Evolutionary conservation across 2,329 filamentous ascomycete species (phyloP).

Genomic region (Gnomoniopsis sp.): DNA sequence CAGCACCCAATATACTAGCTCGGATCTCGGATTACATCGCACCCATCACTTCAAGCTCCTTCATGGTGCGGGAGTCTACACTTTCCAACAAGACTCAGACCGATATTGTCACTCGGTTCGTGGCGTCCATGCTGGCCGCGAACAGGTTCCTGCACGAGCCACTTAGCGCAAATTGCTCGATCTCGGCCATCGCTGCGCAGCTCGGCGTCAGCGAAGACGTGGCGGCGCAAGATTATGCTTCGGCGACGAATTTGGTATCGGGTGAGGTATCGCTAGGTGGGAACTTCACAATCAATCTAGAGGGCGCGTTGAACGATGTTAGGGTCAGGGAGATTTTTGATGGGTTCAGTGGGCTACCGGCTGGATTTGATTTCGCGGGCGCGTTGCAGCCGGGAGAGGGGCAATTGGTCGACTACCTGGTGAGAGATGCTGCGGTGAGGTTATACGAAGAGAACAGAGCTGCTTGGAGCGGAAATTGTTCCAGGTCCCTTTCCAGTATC

Average conservation of each 20-base stretch:
- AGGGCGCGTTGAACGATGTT: slow-evolving; percentile 27
- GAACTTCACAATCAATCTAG: slow-evolving; percentile 25
- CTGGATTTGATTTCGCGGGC: slow-evolving; percentile 24
- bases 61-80: slow-evolving; percentile 21
- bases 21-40: slow-evolving; percentile 23
- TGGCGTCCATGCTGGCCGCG: slow-evolving; percentile 26
- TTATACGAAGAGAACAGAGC: slow-evolving; percentile 5
- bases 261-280: slow-evolving; percentile 24
- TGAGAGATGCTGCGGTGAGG: slow-evolving; percentile 23
- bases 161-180: slow-evolving; percentile 19
- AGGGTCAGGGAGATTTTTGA: slow-evolving; percentile 24
- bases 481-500: neutral
- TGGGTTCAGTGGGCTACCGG: slow-evolving; percentile 22
- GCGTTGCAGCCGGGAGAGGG: slow-evolving; percentile 25
- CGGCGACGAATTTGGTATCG: slow-evolving; percentile 21
- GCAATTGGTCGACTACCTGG: slow-evolving; percentile 27
- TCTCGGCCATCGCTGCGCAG: slow-evolving; percentile 23
- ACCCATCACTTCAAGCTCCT: slow-evolving; percentile 22
- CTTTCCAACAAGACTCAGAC: slow-evolving; percentile 13
- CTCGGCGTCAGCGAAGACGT: slow-evolving; percentile 21
- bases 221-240: slow-evolving; percentile 24
- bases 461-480: neutral
- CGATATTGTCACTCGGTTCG: slow-evolving; percentile 22
- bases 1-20: slow-evolving; percentile 24
- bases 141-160: slow-evolving; percentile 24